Evolutionary conservation across 2,329 filamentous ascomycete species (phyloP), one percentile per base, ranked within the genome.

Genomic region (Harringtonia lauricola): DNA sequence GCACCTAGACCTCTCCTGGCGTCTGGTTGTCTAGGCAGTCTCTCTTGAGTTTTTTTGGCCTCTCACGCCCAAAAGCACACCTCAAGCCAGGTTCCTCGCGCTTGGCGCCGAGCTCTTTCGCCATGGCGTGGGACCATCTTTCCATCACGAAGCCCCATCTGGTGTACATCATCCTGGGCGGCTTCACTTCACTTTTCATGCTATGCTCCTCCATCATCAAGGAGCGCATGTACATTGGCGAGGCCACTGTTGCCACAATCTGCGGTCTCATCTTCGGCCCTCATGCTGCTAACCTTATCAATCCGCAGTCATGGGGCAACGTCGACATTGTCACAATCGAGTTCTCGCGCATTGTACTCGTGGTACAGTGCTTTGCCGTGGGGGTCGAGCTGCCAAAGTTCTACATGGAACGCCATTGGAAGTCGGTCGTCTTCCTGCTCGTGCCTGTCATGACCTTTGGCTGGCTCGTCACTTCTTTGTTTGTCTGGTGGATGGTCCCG

Each of bases 391-490:
- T 94, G 71, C 87, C 87, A 26, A 86, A 86, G 61, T 84, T 82
- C 51, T 98, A 98, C 68, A 98, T 98, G 92, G 92, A 96, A 60
- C 83, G 80, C 55, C 92, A 98, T 64, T 98, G 92, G 92, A 83
- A 76, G 57, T 96, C 90, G 1, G 92, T 98, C 49, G 68, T 83
- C 14, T 78, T 94, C 56, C 71, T 98, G 47, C 76, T 98, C 37
- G 68, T 98, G 6, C 92, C 92, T 3, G 89, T 98, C 65, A 98
- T 98, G 92, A 94, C 88, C 1, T 94, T 83, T 59, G 92, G 92
- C 54, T 98, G 88, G 88, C 72, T 94, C 41, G 71, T 95, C 21
- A 94, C 88, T 17, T 95, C 89, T 62, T 68, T 96, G 13, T 87
- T 98, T 62, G 81, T 98, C 52, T 96, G 87, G 87, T 94, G 86